Conservation (phyloP, 345 rosid genomes). For the Aquilaria malaccensis region DNA sequence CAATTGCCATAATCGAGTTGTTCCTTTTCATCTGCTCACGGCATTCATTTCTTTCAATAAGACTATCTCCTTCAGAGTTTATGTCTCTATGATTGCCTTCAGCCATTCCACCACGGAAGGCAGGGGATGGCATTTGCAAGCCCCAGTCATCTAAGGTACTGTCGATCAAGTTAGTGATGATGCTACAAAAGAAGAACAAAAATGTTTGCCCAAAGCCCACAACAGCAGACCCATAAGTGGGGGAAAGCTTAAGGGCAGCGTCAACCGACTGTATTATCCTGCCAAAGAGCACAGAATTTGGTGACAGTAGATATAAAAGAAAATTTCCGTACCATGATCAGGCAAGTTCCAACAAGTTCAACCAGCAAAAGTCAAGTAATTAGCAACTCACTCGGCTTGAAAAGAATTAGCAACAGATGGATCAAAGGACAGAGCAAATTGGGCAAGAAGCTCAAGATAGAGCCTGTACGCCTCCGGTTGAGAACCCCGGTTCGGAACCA, state of each 20-base stretch:
- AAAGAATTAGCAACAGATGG: constrained; percentile 14
- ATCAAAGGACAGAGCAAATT: constrained; percentile 32
- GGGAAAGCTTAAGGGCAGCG: constrained; percentile 38
- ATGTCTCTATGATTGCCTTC: constrained; percentile 31
- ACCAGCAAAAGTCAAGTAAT: neutral
- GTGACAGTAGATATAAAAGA: neutral
- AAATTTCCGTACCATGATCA: neutral
- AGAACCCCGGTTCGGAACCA: constrained; percentile 38
- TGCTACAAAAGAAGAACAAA: constrained; percentile 38
- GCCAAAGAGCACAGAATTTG: constrained; percentile 10
- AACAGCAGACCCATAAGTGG: constrained; percentile 25
- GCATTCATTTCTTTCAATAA: constrained; percentile 20
- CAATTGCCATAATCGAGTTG: constrained; percentile 37
- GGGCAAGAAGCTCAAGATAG: constrained; percentile 41
- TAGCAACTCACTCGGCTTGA: constrained; percentile 26
- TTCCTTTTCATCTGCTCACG: constrained; percentile 25
- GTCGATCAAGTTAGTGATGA: constrained; percentile 33
- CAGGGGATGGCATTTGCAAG: constrained; percentile 20
- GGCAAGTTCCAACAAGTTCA: too few species aligned
- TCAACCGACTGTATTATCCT: constrained; percentile 49
- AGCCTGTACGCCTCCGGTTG: constrained; percentile 52
- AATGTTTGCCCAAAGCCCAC: constrained; percentile 38
- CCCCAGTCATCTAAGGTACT: constrained; percentile 41
- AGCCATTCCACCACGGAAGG: constrained; percentile 10
- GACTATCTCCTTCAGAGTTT: constrained; percentile 18